phyloP scores from a whole-genome alignment of 441 rosid species.

The Mallotus japonicus region DNA sequence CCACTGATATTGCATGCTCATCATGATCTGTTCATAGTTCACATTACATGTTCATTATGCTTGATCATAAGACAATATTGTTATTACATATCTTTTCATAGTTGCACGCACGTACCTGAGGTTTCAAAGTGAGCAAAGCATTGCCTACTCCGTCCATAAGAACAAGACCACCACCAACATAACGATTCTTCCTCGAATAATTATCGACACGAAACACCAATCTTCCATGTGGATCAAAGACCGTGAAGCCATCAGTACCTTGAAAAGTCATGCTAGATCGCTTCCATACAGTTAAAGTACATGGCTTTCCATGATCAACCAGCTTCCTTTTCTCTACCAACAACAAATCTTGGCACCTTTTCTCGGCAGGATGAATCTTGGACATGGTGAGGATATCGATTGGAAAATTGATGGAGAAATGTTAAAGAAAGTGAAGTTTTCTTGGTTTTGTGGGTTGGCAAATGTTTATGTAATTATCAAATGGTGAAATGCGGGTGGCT shows the following conservation, averaged over 20 bases:
- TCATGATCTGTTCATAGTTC: slow-evolving; percentile 22
- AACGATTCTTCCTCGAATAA: slow-evolving; percentile 42
- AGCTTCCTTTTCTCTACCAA: background rate
- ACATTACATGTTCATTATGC: no score
- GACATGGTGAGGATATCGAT: slow-evolving; percentile 30
- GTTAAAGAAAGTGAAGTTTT: background rate
- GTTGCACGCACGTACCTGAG: slow-evolving; percentile 36
- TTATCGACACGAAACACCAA: slow-evolving; percentile 50
- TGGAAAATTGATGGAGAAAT: background rate
- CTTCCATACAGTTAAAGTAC: slow-evolving; percentile 48
- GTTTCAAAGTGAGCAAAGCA: slow-evolving; percentile 43
- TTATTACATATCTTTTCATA: no score
- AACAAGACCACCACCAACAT: slow-evolving; percentile 25
- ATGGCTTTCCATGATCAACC: background rate
- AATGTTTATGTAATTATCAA: background rate
- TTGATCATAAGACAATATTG: no score
- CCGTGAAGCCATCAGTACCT: slow-evolving; percentile 58
- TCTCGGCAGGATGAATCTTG: slow-evolving; percentile 41
- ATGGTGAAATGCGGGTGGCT: background rate
- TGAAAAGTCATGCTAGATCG: slow-evolving; percentile 61
- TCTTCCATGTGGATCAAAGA: slow-evolving; percentile 39
- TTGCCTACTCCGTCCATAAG: slow-evolving; percentile 61
- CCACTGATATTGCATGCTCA: slow-evolving; percentile 48
- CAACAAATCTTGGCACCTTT: slow-evolving; percentile 1
- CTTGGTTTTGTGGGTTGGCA: background rate